Evolutionary conservation across 768 basidiomycete genomes (phyloP), one percentile per base, ranked within the genome.

Genomic region (Phylloporus sp.): DNA sequence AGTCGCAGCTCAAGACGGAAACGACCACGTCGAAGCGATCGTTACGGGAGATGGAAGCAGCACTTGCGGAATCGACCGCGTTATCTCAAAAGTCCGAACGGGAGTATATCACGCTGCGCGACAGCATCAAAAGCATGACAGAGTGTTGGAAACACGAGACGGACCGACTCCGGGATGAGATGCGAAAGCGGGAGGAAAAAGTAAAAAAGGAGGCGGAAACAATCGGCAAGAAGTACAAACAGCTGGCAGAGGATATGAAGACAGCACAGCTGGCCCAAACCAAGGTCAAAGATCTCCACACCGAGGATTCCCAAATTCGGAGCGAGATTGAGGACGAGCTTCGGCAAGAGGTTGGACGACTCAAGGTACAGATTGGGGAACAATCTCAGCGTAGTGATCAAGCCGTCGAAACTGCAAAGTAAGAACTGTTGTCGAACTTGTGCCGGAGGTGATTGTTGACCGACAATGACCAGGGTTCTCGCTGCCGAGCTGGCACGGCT

Each of bases 51-150:
- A 87, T 91, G 87, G 88, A 90, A 63, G 44, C 77, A 7, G 70
- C 82, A 6, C 73, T 92, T 23, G 57, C 79, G 1, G 88, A 90
- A 66, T 85, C 85, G 3, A 84, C 84, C 0, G 77, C 87, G 3
- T 70, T 86, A 14, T 87, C 85, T 14, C 82, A 85, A 60, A 90
- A 87, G 67, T 80, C 79, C 17, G 86, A 92, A 63, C 76, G 87
- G 29, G 91, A 93, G 67, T 94, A 92, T 54, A 70, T 82, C 51
- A 84, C 82, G 0, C 67, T 94, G 41, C 78, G 86, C 14, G 87
- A 89, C 47, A 84, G 85, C 54, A 66, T 92, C 43, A 86, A 85
- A 62, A 71, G 76, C 7, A 78, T 94, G 62, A 73, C 77, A 4
- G 82, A 84, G 48, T 77, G 79, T 2, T 92, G 84, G 78, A 84